Base-by-base conservation (phyloP, 129 eudicot genomes). In the Deinandra increscens region DNA sequence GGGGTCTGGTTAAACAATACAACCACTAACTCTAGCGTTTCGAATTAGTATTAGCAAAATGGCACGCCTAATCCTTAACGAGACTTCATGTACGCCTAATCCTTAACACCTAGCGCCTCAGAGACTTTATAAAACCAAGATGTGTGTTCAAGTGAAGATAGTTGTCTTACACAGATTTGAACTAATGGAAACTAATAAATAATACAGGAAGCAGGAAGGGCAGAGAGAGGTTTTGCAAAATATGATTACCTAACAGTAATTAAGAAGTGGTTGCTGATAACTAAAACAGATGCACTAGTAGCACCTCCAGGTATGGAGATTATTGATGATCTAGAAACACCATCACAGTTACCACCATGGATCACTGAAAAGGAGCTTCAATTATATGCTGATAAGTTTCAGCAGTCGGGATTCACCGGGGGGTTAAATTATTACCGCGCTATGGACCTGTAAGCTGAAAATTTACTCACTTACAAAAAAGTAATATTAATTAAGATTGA, bases 261-360 rank as follows among this genome's bases (percentile, higher is more conserved):
- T 63, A 85, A 85, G 76, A 85, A 82, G 75, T 77, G 82, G n/a
- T 64, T 82, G 56, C 54, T 79, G 44, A 77, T 74, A 13, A 63
- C 54, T 7, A 74, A 60, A 46, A 13, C 75, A 1, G 78, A 74
- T 44, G 48, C 33, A 44, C 31, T 51, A 56, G 48, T 79, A 11
- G 69, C 90, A 11, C 90, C 90, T 7, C 76, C 80, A 0, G 90
- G 87, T n/a, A 67, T 79, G 70, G 87, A 83, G 76, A 59, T 79
- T 20, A 75, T 80, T 34, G 84, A 80, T 49, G 71, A 60, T 10
- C 12, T 71, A 12, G 70, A 68, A 29, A 56, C 66, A 1, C 79
- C 83, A n/a, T 31, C 70, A 6, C 56, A 36, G 15, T 37, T 79
- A 63, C 83, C 83, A 45, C 60, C 79, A 60, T 79, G 83, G 83